Percentiles rank a stretch among this genome's conserved stretches.
Evolutionary conservation across 306 rosid genomes (phyloP).

Genomic region (Vigna nakashimae): DNA sequence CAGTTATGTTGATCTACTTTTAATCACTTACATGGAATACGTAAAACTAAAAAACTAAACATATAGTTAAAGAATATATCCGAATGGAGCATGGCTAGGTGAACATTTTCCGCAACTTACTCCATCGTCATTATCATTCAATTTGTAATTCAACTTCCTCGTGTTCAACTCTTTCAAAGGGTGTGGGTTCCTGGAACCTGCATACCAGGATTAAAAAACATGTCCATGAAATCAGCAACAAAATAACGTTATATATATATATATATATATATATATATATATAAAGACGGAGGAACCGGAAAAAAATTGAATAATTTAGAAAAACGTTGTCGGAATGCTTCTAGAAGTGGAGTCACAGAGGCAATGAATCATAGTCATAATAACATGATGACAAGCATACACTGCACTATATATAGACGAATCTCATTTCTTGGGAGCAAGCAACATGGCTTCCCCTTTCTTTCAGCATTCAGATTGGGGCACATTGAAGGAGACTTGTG

Average conservation of each 20-base stretch:
- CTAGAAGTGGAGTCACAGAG: neutral
- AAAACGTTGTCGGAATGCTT: neutral
- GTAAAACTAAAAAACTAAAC: too few relatives aligned
- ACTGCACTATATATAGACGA: too few relatives aligned
- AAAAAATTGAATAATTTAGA: neutral
- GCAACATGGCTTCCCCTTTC: neutral
- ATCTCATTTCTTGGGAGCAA: neutral
- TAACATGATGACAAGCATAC: neutral
- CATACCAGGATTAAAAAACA: neutral
- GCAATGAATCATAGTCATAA: neutral
- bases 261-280: neutral
- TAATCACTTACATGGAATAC: too few relatives aligned
- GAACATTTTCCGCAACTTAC: too few relatives aligned
- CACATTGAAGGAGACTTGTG: neutral
- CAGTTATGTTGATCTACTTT: too few relatives aligned
- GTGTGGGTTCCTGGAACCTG: neutral
- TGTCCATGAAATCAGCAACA: neutral
- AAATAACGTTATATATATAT: neutral
- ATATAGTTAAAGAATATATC: too few relatives aligned
- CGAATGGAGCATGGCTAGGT: too few relatives aligned
- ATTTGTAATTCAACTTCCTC: neutral
- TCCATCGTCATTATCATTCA: too few relatives aligned
- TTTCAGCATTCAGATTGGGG: neutral
- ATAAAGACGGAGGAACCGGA: neutral
- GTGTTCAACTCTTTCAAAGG: neutral